Evolutionary conservation across 331 rosid species (phyloP), one percentile per base, ranked within the genome.

Genomic region (Prunus yedoensis): DNA sequence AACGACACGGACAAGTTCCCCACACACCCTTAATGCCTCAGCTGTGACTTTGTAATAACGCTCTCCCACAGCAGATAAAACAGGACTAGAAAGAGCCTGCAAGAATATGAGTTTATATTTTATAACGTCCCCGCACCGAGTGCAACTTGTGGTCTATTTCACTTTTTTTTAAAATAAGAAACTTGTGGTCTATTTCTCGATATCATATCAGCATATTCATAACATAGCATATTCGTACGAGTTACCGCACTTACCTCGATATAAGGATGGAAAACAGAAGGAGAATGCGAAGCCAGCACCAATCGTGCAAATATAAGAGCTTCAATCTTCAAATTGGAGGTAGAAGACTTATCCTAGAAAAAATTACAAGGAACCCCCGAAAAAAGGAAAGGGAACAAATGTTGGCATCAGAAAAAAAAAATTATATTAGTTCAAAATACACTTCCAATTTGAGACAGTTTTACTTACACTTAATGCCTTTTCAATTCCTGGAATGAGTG

Each of bases 1-100:
- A 74, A 95, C 93, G 75, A 95, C 97, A 64, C 91, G 91, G 53
- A 95, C 97, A 52, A 95, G 97, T 78, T 91, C 96, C 77, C 98
- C 99, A 70, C 99, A 95, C 61, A 92, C 99, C 83, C 98, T 89
- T 73, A 95, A 86, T 52, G 99, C 99, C 86, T 95, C 99, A 52
- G 99, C 99, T 20, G 99, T 92, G 81, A 95, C 99, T 91, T 95
- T 95, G 85, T 95, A 95, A 82, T 95, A 95, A 27, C 99, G 98
- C 91, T 95, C 99, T 76, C 93, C 96, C 68, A 95, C 94, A 77
- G 99, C 98, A 64, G 98, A 89, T 68, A 95, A 82, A 85, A 95
- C 96, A 77, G 99, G 99, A 78, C 89, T 88, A 77, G 99, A 95
- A 83, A 95, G 97, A 79, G 91, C 97, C 99, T 95, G 84, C 78